A percentile compares a stretch with the other conserved stretches of the same genome.
Evolutionary conservation across 2,329 filamentous ascomycete species (phyloP).

Genomic region (Grosmannia clavigera): DNA sequence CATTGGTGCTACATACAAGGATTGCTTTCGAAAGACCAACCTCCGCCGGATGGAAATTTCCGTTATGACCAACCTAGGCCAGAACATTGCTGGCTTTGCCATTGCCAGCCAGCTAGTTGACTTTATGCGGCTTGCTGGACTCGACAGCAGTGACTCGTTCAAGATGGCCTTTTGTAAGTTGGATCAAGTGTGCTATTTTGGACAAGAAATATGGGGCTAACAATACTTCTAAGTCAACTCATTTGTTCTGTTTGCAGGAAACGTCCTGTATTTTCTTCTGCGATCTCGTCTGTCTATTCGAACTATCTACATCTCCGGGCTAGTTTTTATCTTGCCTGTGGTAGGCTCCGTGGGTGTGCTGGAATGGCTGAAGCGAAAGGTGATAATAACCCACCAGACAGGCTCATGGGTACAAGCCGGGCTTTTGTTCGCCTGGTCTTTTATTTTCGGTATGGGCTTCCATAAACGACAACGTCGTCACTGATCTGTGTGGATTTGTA

Average conservation of each 20-base stretch:
- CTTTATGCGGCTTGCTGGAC: conserved; percentile 19
- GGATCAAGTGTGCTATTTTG: neutral
- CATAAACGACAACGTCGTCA: too few species aligned
- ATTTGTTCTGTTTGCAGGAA: conserved; percentile 23
- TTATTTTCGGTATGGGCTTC: conserved; percentile 8
- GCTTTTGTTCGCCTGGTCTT: conserved; percentile 31
- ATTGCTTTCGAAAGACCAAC: conserved; percentile 37
- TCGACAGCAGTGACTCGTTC: conserved; percentile 24
- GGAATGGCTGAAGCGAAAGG: conserved; percentile 22
- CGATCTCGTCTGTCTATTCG: conserved; percentile 29
- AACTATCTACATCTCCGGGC: conserved; percentile 25
- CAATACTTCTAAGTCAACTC: conserved; percentile 9
- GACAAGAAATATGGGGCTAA: neutral
- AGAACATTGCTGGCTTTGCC: conserved; percentile 20
- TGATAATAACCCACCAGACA: conserved; percentile 14
- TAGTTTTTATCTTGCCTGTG: conserved; percentile 20
- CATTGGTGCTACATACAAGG: conserved; percentile 33
- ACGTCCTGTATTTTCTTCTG: conserved; percentile 29
- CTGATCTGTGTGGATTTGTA: too few species aligned
- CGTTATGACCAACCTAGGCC: conserved; percentile 20
- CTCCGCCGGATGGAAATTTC: conserved; percentile 42
- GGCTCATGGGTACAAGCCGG: conserved; percentile 27
- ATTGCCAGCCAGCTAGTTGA: conserved; percentile 22
- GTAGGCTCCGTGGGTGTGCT: conserved; percentile 32
- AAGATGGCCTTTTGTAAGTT: conserved; percentile 20